Evolutionary conservation across 805 yeast species (phyloP).

Genomic region (Metschnikowia koreensis): DNA sequence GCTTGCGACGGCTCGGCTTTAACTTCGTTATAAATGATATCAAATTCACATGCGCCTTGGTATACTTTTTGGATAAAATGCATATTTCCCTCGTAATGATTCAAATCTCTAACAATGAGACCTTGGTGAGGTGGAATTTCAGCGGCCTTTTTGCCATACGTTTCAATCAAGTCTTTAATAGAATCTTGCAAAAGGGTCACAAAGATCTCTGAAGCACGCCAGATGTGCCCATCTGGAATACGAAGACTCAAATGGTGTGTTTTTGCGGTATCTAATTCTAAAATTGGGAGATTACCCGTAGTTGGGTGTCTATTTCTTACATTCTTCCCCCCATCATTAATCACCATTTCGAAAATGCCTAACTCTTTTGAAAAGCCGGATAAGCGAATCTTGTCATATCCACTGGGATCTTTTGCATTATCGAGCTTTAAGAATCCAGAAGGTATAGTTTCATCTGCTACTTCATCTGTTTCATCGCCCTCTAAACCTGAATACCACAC

Average conservation of each 20-base stretch:
- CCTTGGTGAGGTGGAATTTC: slow-evolving; percentile 48
- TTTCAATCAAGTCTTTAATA: slow-evolving; percentile 44
- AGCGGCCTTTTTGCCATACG: slow-evolving; percentile 18
- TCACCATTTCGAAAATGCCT: slow-evolving; percentile 58
- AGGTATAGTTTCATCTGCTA: slow-evolving; percentile 10
- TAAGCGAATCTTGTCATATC: slow-evolving; percentile 41
- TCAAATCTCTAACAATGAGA: slow-evolving; percentile 56
- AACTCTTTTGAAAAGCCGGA: slow-evolving; percentile 57
- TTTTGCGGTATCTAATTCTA: slow-evolving; percentile 53
- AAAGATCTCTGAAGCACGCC: slow-evolving; percentile 80
- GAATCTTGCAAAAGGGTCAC: slow-evolving; percentile 69
- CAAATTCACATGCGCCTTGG: slow-evolving; percentile 73
- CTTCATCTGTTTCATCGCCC: slow-evolving; percentile 24
- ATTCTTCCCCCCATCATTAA: slow-evolving; percentile 54
- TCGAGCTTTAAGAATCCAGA: slow-evolving; percentile 28
- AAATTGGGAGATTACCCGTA: slow-evolving; percentile 25
- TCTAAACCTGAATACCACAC: slow-evolving; percentile 81
- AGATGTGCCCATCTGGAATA: slow-evolving; percentile 68
- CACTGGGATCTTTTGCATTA: slow-evolving; percentile 24
- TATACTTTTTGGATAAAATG: slow-evolving; percentile 78
- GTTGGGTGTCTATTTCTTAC: slow-evolving; percentile 40
- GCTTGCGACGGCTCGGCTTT: slow-evolving; percentile 35
- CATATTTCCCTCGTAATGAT: slow-evolving; percentile 66
- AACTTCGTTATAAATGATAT: slow-evolving; percentile 56
- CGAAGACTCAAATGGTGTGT: slow-evolving; percentile 66